Percentiles rank a stretch among this genome's conserved stretches.
Evolutionary conservation across 192 early-diverging fungal species (phyloP).

Genomic region (Entomortierella chlamydospora): DNA sequence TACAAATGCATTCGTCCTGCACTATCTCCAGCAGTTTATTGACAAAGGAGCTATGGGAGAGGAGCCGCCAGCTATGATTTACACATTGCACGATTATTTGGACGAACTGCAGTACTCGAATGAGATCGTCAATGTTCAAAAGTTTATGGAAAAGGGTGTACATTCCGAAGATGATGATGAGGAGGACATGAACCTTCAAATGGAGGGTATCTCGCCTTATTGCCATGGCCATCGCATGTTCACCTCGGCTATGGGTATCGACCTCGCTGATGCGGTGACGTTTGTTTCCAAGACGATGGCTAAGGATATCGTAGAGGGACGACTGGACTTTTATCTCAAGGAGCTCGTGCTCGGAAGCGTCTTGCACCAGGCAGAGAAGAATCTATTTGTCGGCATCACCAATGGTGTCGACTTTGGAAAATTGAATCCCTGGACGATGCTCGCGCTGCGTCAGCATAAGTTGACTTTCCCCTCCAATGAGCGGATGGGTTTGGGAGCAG

Average conservation of each 20-base stretch:
- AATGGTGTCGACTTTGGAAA: slow-evolving; percentile 65
- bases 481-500: slow-evolving; percentile 4
- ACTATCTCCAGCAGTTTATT: slow-evolving; percentile 56
- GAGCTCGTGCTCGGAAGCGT: slow-evolving; percentile 65
- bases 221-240: slow-evolving; percentile 62
- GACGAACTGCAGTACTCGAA: slow-evolving; percentile 69
- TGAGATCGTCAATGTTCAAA: slow-evolving; percentile 57
- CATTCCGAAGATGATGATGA: slow-evolving; percentile 48
- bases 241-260: slow-evolving; percentile 62
- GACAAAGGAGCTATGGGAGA: slow-evolving; percentile 50
- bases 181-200: slow-evolving; percentile 38
- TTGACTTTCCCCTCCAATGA: slow-evolving; percentile 57
- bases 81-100: slow-evolving; percentile 70
- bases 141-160: slow-evolving; percentile 57
- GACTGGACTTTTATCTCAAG: slow-evolving; percentile 65
- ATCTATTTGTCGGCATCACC: slow-evolving; percentile 63
- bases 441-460: slow-evolving; percentile 33
- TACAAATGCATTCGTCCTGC: slow-evolving; percentile 63
- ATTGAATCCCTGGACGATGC: slow-evolving; percentile 61
- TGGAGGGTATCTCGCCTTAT: slow-evolving; percentile 51
- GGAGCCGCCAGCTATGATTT: slow-evolving; percentile 60
- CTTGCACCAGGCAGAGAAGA: slow-evolving; percentile 55
- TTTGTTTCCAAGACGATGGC: slow-evolving; percentile 68
- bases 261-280: slow-evolving; percentile 61
- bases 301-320: slow-evolving; percentile 64